Percentiles rank a stretch among this genome's conserved stretches.
Conservation (phyloP, 2,329 filamentous ascomycete species). For the Volutella citrinella region DNA sequence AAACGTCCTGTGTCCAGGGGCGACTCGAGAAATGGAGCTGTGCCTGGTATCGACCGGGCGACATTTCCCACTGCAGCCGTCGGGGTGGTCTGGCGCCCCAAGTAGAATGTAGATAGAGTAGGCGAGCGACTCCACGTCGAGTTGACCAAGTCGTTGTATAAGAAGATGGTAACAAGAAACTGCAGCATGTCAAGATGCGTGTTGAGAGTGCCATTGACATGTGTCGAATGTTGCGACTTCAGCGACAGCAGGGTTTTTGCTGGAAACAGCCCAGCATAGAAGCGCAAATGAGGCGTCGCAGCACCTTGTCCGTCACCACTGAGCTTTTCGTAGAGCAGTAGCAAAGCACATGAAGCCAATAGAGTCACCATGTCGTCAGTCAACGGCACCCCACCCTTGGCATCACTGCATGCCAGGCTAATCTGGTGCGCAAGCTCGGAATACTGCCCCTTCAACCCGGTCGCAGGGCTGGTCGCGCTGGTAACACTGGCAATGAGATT, state of each 20-base stretch:
- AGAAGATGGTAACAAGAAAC: slow-evolving; percentile 16
- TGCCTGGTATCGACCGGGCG: not conserved
- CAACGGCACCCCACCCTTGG: not conserved
- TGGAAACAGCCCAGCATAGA: slow-evolving; percentile 10
- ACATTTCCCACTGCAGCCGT: not conserved
- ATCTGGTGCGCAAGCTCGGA: not conserved
- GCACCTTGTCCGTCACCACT: slow-evolving; percentile 10
- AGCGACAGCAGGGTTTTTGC: slow-evolving; percentile 1
- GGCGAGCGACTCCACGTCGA: slow-evolving; percentile 11
- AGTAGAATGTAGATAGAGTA: slow-evolving; percentile 14
- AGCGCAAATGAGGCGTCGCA: slow-evolving; percentile 10
- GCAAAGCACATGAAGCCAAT: slow-evolving; percentile 12
- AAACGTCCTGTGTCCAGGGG: no score
- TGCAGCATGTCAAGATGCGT: slow-evolving; percentile 5
- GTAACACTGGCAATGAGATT: not conserved
- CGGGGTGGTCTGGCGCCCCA: not conserved
- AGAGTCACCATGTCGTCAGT: slow-evolving; percentile 6
- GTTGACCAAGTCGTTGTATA: slow-evolving; percentile 18
- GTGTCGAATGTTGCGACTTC: not conserved
- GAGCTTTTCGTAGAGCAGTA: slow-evolving; percentile 17
- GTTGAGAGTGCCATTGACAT: not conserved
- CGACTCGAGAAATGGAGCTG: no score
- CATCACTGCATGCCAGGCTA: not conserved
- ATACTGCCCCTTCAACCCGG: not conserved
- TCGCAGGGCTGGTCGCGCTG: not conserved